Evolutionary conservation across 164 flowering plant genomes (phyloP).

Genomic region (Dillenia turbinata): DNA sequence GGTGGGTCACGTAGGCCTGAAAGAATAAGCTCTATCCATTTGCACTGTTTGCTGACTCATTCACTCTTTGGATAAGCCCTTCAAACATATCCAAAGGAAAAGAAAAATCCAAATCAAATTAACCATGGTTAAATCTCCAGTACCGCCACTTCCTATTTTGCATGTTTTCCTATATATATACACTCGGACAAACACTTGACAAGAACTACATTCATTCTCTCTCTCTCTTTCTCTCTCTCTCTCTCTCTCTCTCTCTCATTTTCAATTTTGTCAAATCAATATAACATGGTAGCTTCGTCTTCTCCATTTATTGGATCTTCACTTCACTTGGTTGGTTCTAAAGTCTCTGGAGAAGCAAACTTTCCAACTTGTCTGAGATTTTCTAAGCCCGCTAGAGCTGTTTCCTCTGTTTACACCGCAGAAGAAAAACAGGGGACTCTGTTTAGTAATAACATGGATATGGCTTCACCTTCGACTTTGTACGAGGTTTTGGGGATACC

Average conservation of each 20-base stretch:
- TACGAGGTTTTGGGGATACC: constrained; percentile 42
- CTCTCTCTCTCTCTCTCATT: not conserved
- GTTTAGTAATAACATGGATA: not conserved
- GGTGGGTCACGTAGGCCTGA: too few species aligned
- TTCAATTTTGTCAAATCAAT: not conserved
- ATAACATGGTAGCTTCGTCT: not conserved
- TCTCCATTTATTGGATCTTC: not conserved
- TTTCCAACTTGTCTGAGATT: not conserved
- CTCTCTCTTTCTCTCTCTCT: not conserved
- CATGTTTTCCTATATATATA: not conserved
- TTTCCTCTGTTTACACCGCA: not conserved
- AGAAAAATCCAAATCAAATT: not conserved
- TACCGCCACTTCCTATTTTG: not conserved
- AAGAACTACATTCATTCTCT: too few species aligned
- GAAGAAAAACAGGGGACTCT: not conserved
- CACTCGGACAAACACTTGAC: not conserved
- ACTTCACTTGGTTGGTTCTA: not conserved
- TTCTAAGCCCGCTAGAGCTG: not conserved
- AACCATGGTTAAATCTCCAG: not conserved
- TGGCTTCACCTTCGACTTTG: constrained; percentile 19
- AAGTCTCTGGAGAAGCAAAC: not conserved
- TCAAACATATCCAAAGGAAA: too few species aligned
- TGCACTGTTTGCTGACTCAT: too few species aligned
- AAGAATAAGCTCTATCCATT: too few species aligned
- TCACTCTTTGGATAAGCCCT: too few species aligned